Evolutionary conservation across 495 filamentous ascomycete species (phyloP), one percentile per base, ranked within the genome.

Genomic region (Penicillium macrosclerotiorum): DNA sequence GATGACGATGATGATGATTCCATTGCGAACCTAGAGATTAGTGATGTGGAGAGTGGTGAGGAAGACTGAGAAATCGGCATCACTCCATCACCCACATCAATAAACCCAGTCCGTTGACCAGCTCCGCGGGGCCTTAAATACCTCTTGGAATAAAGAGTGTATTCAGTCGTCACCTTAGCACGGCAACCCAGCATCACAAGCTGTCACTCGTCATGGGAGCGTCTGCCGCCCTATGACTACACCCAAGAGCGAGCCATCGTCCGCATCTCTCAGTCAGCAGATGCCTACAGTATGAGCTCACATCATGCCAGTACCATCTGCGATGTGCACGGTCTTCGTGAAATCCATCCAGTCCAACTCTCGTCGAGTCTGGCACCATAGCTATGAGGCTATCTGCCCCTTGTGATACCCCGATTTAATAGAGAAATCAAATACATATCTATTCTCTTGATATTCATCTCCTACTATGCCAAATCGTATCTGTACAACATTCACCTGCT

Each of bases 21-120:
- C 3, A 71, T 71, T 19, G 69, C 67, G 5, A 67, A 73, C 46
- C 60, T 74, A 18, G 64, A 72, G 45, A 51, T 74, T 32, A 71
- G 67, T 34, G 69, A 73, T 24, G 67, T 66, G 38, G 69, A 73
- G 49, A 73, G 69, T 51, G 69, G 63, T 29, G 65, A 69, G 43
- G 69, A 72, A 37, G 67, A 71, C 17, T 71, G 65, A 71, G 48
- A 25, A 32, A 34, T 19, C 13, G 17, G 24, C 7, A 3, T 7
- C 25, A 9, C 11, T 37, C 16, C 34, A 22, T 31, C n/a, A n/a
- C n/a, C n/a, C n/a, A n/a, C n/a, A n/a, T n/a, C n/a, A n/a, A n/a
- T n/a, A n/a, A n/a, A n/a, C n/a, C n/a, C n/a, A n/a, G n/a, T n/a
- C n/a, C n/a, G n/a, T n/a, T n/a, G n/a, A n/a, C n/a, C n/a, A n/a